These are phyloP conservation scores for Tylopilus sp. DNA, from an alignment of 768 basidiomycete genomes.

Conservation along the genomic window DNA sequence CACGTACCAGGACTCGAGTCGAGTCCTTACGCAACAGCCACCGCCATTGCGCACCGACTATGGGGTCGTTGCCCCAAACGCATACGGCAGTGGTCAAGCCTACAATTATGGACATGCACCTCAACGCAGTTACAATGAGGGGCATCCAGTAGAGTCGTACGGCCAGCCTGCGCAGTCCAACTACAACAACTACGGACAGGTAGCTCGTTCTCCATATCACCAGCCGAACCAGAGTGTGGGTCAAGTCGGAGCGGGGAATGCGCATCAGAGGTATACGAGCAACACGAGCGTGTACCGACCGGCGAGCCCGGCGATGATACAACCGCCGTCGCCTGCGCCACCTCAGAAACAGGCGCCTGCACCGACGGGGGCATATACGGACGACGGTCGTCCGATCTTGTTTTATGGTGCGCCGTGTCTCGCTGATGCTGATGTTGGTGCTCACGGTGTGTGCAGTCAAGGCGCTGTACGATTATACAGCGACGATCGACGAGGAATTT, in stretches of 20 bases:
- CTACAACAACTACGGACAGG: constrained; percentile 9
- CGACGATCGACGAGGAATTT: too few species aligned
- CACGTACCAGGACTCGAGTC: constrained; percentile 18
- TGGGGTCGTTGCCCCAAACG: constrained; percentile 5
- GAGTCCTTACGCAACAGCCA: constrained; percentile 29
- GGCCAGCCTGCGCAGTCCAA: constrained; percentile 8
- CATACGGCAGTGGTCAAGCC: constrained; percentile 3
- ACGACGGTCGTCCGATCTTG: too few species aligned
- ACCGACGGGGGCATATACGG: constrained; percentile 76
- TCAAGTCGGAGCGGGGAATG: constrained; percentile 35
- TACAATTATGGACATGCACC: constrained; percentile 19
- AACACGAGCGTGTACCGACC: constrained; percentile 36
- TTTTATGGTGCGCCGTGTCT: constrained; percentile 65
- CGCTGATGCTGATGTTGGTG: too few species aligned
- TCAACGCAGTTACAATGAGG: constrained; percentile 20
- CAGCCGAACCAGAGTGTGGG: constrained; percentile 14
- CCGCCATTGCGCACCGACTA: constrained; percentile 22
- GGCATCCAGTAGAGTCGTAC: constrained; percentile 15
- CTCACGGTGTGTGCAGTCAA: constrained; percentile 50
- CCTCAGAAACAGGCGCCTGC: constrained; percentile 34
- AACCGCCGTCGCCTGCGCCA: constrained; percentile 49
- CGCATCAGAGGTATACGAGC: constrained; percentile 28
- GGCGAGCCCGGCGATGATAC: constrained; percentile 39
- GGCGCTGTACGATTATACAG: too few species aligned
- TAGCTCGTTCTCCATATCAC: constrained; percentile 3